A percentile compares a stretch with the other conserved stretches of the same genome.
phyloP scores from a whole-genome alignment of 371 early-diverging fungal genomes.

The Chytridiales sp. region DNA sequence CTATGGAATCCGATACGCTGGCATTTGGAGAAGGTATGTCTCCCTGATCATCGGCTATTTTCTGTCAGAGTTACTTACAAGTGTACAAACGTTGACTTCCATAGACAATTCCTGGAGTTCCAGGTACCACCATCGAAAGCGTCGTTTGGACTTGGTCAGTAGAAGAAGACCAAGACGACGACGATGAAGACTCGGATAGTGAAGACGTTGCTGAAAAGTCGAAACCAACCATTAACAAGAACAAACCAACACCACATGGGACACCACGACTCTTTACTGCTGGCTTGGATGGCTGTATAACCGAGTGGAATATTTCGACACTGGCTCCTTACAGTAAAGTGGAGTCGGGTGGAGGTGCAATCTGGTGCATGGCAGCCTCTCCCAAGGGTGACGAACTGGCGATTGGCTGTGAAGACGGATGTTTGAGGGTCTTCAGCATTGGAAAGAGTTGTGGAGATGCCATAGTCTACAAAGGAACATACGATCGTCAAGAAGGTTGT shows the following conservation, averaged over 20 bases:
- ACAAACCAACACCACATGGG: constrained; percentile 4
- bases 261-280: constrained; percentile 83
- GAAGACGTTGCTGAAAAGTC: constrained; percentile 35
- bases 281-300: constrained; percentile 79
- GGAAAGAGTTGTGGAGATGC: constrained; percentile 64
- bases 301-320: constrained; percentile 81
- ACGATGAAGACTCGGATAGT: constrained; percentile 61
- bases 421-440: constrained; percentile 82
- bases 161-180: constrained; percentile 15
- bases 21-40: constrained; percentile 66
- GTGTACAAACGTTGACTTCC: too few species aligned
- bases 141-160: constrained; percentile 73
- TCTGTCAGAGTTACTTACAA: not conserved
- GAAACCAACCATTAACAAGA: constrained; percentile 43
- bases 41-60: not conserved
- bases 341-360: constrained; percentile 87
- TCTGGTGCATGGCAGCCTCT: constrained; percentile 90
- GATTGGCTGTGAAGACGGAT: constrained; percentile 92
- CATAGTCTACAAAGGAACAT: constrained; percentile 14
- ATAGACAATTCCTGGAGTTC: constrained; percentile 76
- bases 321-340: constrained; percentile 63
- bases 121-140: constrained; percentile 70
- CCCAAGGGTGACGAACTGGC: constrained; percentile 61
- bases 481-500: constrained; percentile 20
- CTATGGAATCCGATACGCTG: constrained; percentile 78